Conservation (phyloP, 176 grass and related monocot species). For the Saccharum officinarum region DNA sequence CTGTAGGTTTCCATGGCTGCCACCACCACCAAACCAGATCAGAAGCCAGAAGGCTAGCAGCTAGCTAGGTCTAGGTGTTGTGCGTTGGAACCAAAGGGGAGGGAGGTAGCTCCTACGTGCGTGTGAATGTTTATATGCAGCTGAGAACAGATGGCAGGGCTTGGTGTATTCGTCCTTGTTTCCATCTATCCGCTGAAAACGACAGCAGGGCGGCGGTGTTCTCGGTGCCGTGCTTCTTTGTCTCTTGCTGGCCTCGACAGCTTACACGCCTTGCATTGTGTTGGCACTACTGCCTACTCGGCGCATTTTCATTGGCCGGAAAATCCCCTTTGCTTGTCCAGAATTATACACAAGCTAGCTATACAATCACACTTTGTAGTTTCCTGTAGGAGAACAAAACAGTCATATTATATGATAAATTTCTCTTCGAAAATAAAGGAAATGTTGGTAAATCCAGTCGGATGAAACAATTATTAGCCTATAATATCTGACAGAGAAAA, state of each 20-base stretch:
- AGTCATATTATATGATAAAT: neutral
- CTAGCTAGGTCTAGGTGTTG: neutral
- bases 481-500: neutral
- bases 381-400: neutral
- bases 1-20: slow-evolving; percentile 26
- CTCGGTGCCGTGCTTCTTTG: slow-evolving; percentile 39
- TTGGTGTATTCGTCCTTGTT: slow-evolving; percentile 40
- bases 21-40: neutral
- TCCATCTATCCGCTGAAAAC: slow-evolving; percentile 51
- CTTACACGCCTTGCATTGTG: slow-evolving; percentile 27
- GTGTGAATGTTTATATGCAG: slow-evolving; percentile 47
- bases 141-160: neutral
- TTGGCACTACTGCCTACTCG: neutral
- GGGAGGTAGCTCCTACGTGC: slow-evolving; percentile 15
- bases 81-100: slow-evolving; percentile 20
- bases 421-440: neutral
- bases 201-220: slow-evolving; percentile 48
- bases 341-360: neutral
- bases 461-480: neutral
- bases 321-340: neutral
- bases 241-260: slow-evolving; percentile 38
- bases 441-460: neutral
- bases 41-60: neutral
- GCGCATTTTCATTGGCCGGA: slow-evolving; percentile 1
- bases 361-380: neutral